Conservation (phyloP, 2,329 filamentous ascomycete species). For the Penicillium sp. region DNA sequence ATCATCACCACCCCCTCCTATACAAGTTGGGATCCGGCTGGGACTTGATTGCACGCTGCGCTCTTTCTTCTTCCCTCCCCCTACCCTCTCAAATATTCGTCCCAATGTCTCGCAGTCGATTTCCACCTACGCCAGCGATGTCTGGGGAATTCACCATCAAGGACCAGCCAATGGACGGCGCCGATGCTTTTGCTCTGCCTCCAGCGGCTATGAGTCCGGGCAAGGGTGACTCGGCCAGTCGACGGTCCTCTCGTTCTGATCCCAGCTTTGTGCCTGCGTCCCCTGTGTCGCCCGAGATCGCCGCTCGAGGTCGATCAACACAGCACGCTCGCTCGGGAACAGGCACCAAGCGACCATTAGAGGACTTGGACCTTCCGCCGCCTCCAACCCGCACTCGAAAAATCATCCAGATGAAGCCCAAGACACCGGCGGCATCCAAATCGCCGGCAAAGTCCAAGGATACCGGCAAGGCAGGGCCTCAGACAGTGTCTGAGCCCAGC, state of each 20-base stretch:
- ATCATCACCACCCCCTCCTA: no score
- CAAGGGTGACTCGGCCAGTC: conserved; percentile 17
- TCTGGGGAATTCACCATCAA: conserved; percentile 36
- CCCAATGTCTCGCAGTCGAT: conserved; percentile 30
- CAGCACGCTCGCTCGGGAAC: conserved; percentile 25
- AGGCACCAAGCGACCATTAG: conserved; percentile 37
- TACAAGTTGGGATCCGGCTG: not conserved
- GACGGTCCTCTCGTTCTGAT: conserved; percentile 27
- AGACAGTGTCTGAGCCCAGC: conserved; percentile 11
- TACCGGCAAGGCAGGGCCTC: conserved; percentile 13
- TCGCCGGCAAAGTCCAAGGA: conserved; percentile 31
- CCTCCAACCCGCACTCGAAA: conserved; percentile 87
- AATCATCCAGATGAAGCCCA: conserved; percentile 96
- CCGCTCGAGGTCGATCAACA: conserved; percentile 16
- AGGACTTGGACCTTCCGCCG: conserved; percentile 72
- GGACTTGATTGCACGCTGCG: not conserved
- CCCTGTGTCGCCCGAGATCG: conserved; percentile 29
- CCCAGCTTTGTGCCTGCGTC: conserved; percentile 28
- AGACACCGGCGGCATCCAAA: conserved; percentile 39
- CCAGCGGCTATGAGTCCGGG: conserved; percentile 31
- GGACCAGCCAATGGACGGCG: conserved; percentile 27
- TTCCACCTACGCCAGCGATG: conserved; percentile 36
- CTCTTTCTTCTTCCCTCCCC: not conserved
- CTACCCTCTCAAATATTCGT: not conserved
- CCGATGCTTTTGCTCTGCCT: conserved; percentile 33